A percentile compares a stretch with the other conserved stretches of the same genome.
Conservation (phyloP, 148 eudicot genomes). For the Fagopyrum tataricum region DNA sequence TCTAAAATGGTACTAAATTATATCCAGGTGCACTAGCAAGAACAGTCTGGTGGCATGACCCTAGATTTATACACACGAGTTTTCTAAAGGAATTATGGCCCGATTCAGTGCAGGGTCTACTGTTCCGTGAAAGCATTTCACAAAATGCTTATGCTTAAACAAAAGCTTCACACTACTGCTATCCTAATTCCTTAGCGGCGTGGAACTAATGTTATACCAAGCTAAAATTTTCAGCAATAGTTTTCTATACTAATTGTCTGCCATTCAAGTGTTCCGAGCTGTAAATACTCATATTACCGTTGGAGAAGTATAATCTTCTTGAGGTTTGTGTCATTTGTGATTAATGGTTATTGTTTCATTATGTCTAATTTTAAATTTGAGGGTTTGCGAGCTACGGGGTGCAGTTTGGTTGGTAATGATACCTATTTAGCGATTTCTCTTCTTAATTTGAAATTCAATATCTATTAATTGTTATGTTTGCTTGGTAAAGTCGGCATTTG, state of each 20-base stretch:
- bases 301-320: too few species aligned
- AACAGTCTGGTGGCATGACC: conserved; percentile 69
- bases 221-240: too few species aligned
- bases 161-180: neutral
- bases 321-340: too few species aligned
- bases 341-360: too few species aligned
- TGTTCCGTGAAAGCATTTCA: neutral
- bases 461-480: conserved; percentile 5
- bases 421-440: neutral
- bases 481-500: neutral
- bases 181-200: too few species aligned
- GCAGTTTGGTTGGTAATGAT: conserved; percentile 70
- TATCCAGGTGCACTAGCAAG: conserved; percentile 49
- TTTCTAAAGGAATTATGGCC: conserved; percentile 66
- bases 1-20: neutral
- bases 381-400: conserved; percentile 58
- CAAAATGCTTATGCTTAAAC: neutral
- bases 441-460: neutral
- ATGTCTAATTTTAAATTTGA: too few species aligned
- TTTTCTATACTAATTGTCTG: too few species aligned
- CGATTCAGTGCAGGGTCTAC: conserved; percentile 31
- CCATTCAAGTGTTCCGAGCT: too few species aligned
- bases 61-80: conserved; percentile 54
- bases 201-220: too few species aligned
- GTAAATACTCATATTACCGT: neutral